Conservation (phyloP, 2,329 filamentous ascomycete genomes). For the Trichophyton rubrum region DNA sequence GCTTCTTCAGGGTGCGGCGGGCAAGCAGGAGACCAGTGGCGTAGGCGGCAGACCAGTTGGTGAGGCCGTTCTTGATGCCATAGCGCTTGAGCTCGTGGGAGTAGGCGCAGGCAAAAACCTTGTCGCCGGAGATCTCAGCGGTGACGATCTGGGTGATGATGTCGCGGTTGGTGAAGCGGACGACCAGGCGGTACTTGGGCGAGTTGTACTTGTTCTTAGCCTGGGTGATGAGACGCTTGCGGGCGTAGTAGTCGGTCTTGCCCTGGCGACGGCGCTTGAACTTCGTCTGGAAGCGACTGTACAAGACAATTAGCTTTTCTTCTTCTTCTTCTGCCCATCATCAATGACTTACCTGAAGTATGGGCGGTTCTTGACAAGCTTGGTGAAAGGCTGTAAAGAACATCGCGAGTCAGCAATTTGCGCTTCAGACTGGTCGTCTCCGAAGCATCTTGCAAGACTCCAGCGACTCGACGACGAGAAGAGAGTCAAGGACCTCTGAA, state of each 20-base stretch:
- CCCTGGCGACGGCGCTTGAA: conserved; percentile 92
- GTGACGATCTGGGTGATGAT: conserved; percentile 96
- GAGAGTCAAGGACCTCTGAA: conserved; percentile 7
- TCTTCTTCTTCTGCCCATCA: conserved; percentile 3
- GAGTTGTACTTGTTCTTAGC: conserved; percentile 99
- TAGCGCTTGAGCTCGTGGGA: conserved; percentile 96
- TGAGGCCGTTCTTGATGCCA: conserved; percentile 94
- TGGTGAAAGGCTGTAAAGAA: conserved; percentile 64
- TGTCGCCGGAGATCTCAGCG: conserved; percentile 95
- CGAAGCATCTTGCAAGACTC: conserved; percentile 91
- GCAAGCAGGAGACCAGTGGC: conserved; percentile 92
- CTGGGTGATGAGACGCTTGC: conserved; percentile 98
- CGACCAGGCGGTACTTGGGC: conserved; percentile 98
- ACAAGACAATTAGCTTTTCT: conserved; percentile 15
- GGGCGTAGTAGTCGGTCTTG: conserved; percentile 99
- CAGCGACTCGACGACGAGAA: not conserved
- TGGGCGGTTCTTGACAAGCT: conserved; percentile 91
- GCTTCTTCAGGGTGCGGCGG: conserved; percentile 93
- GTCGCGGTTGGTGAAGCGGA: conserved; percentile 99
- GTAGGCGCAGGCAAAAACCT: conserved; percentile 88
- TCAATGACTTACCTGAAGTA: conserved; percentile 81
- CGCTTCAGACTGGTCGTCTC: conserved; percentile 72
- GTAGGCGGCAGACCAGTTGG: conserved; percentile 99
- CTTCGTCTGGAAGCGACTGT: conserved; percentile 97
- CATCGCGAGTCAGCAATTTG: conserved; percentile 96